Evolutionary conservation across 2,329 filamentous ascomycete species (phyloP).

Genomic region (Aspergillus clavatus): DNA sequence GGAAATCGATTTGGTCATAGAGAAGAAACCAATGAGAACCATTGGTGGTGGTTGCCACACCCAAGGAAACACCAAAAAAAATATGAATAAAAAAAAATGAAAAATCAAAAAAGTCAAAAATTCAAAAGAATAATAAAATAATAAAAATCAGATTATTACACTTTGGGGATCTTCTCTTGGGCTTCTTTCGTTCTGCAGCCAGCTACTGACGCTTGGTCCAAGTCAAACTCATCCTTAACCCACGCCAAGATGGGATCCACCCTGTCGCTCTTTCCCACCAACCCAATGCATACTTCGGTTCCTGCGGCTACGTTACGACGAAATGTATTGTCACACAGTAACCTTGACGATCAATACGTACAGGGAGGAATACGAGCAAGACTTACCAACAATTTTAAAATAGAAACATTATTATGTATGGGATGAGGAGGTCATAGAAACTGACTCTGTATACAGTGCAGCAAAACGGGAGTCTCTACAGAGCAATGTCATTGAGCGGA

Average conservation of each 20-base stretch:
- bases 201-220: constrained; percentile 19
- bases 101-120: constrained; percentile 4
- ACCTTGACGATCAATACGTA: not conserved
- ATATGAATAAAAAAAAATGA: constrained; percentile 3
- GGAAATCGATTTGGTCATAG: constrained; percentile 6
- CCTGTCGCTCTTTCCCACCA: constrained; percentile 12
- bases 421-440: not conserved
- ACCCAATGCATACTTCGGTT: constrained; percentile 20
- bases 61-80: too few species aligned
- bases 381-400: not conserved
- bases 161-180: constrained; percentile 18
- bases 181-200: constrained; percentile 17
- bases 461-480: too few species aligned
- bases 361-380: not conserved
- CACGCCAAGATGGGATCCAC: constrained; percentile 16
- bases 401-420: too few species aligned
- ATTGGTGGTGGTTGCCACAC: constrained; percentile 11
- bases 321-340: constrained; percentile 2
- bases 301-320: constrained; percentile 22
- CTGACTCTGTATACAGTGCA: too few species aligned
- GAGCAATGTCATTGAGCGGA: too few species aligned
- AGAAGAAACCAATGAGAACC: not conserved
- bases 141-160: constrained; percentile 4
- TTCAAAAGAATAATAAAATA: too few species aligned
- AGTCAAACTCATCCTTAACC: constrained; percentile 7